phyloP scores from a whole-genome alignment of 2,329 filamentous ascomycete genomes.

The Xylariaceae sp. region DNA sequence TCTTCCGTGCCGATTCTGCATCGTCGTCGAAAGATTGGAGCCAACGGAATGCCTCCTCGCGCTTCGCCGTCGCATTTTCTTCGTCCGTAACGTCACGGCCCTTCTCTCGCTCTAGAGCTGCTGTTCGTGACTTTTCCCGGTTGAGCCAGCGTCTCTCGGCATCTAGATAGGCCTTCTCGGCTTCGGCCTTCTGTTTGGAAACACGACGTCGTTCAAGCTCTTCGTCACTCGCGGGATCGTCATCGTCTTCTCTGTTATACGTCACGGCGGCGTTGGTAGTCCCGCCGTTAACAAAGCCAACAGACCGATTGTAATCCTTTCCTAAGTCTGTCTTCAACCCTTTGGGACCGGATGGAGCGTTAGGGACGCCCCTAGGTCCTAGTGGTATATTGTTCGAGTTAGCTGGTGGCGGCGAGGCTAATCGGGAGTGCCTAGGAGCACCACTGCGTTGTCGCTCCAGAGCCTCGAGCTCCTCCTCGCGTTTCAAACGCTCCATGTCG shows the following conservation, averaged over 20 bases:
- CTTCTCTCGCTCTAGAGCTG: conserved; percentile 79
- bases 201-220: conserved; percentile 72
- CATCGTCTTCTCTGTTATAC: conserved; percentile 70
- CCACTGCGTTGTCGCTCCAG: conserved; percentile 72
- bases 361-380: conserved; percentile 65
- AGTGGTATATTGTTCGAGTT: conserved; percentile 67
- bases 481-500: conserved; percentile 78
- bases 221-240: conserved; percentile 80
- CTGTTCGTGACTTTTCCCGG: conserved; percentile 75
- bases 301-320: conserved; percentile 49
- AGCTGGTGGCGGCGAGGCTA: conserved; percentile 65
- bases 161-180: conserved; percentile 75
- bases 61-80: conserved; percentile 57
- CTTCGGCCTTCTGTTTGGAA: conserved; percentile 67
- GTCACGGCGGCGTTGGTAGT: conserved; percentile 54
- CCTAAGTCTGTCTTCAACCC: conserved; percentile 49
- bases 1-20: conserved; percentile 65
- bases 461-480: conserved; percentile 90
- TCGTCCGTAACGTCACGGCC: conserved; percentile 73
- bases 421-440: conserved; percentile 55
- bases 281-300: conserved; percentile 78
- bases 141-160: conserved; percentile 88
- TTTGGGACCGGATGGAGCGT: conserved; percentile 64
- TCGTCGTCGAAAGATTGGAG: conserved; percentile 87
- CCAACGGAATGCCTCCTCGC: conserved; percentile 63